Conservation (phyloP, 2,329 filamentous ascomycete genomes). For the Metarhizium humberi region DNA sequence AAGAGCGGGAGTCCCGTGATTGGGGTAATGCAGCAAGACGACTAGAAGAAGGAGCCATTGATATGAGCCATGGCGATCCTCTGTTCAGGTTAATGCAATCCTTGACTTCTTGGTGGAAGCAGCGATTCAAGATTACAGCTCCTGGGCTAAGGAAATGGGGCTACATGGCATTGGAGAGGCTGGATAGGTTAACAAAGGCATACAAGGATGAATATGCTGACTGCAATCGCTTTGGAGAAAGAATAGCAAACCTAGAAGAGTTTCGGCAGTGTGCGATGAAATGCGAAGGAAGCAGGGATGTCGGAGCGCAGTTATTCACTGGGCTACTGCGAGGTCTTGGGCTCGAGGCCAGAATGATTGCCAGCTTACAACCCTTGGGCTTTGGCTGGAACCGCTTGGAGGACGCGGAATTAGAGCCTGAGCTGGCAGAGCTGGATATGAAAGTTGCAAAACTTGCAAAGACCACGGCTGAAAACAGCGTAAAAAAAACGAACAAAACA, state of each 20-base stretch:
- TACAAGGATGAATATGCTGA: constrained; percentile 57
- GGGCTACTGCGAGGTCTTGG: constrained; percentile 72
- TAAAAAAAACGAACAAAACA: constrained; percentile 5
- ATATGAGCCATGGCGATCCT: constrained; percentile 78
- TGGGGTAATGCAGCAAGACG: constrained; percentile 64
- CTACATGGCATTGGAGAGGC: constrained; percentile 67
- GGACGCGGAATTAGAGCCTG: constrained; percentile 46
- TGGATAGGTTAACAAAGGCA: constrained; percentile 65
- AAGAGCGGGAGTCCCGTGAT: constrained; percentile 37
- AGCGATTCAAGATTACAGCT: constrained; percentile 65
- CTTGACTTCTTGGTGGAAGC: constrained; percentile 81
- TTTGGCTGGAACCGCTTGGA: constrained; percentile 88
- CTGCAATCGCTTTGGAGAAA: constrained; percentile 63
- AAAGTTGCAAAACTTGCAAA: constrained; percentile 7
- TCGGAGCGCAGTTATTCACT: constrained; percentile 84
- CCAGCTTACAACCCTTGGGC: constrained; percentile 75
- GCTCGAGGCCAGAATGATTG: constrained; percentile 74
- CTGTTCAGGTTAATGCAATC: constrained; percentile 66
- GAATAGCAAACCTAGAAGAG: constrained; percentile 53
- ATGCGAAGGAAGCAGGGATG: constrained; percentile 75
- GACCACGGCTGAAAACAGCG: constrained; percentile 7
- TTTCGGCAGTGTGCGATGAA: constrained; percentile 60
- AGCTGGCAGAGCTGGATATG: neutral
- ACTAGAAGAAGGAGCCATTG: constrained; percentile 59
- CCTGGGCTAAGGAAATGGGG: constrained; percentile 83